These are phyloP conservation scores for Brassica juncea DNA, from an alignment of 345 rosid genomes.

Conservation along the genomic window DNA sequence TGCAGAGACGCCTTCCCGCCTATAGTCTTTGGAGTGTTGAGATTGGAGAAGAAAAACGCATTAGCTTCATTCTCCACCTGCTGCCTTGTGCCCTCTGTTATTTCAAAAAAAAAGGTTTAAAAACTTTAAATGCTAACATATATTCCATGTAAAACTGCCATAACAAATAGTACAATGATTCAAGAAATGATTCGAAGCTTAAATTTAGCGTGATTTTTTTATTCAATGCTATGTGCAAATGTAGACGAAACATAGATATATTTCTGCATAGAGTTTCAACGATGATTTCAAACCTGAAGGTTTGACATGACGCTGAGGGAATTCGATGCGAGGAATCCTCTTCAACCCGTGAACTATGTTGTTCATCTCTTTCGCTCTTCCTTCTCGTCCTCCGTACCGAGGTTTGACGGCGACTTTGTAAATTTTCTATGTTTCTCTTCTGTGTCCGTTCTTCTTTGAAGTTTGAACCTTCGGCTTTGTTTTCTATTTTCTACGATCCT, in stretches of 20 bases:
- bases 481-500: background rate
- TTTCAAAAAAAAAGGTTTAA: slow-evolving; percentile 34
- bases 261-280: background rate
- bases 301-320: slow-evolving; percentile 63
- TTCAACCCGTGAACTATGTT: slow-evolving; percentile 63
- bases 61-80: slow-evolving; percentile 44
- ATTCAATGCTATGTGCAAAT: too few relatives aligned
- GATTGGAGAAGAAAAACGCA: slow-evolving; percentile 54
- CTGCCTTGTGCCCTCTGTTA: slow-evolving; percentile 45
- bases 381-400: background rate
- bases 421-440: slow-evolving; percentile 1
- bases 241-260: too few relatives aligned
- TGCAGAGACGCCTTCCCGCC: slow-evolving; percentile 91
- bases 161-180: background rate
- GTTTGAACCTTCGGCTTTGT: background rate
- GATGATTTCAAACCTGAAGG: slow-evolving; percentile 44
- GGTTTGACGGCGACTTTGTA: slow-evolving; percentile 24
- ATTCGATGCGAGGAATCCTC: slow-evolving; percentile 88
- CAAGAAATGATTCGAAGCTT: background rate
- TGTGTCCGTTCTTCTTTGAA: slow-evolving; percentile 1
- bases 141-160: background rate
- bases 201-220: too few relatives aligned
- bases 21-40: slow-evolving; percentile 45
- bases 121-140: background rate
- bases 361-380: slow-evolving; percentile 48